Conservation (phyloP, 164 flowering plant species). For the Nymphaea thermarum region DNA sequence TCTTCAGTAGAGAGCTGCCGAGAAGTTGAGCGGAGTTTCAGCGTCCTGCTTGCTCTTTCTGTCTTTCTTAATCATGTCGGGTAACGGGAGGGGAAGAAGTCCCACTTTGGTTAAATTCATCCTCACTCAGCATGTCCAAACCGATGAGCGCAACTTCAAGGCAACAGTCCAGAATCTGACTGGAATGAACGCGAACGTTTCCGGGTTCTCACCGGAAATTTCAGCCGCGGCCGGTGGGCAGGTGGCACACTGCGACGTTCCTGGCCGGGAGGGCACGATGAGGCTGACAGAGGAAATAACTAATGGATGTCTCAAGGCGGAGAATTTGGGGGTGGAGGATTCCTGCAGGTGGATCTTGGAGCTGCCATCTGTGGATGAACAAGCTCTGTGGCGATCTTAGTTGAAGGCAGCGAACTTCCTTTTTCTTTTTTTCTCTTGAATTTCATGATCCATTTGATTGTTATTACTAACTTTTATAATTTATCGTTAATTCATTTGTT, state of each 20-base stretch:
- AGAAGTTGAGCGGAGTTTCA: too few relatives aligned
- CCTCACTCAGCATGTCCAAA: slow-evolving; percentile 30
- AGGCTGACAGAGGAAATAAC: too few relatives aligned
- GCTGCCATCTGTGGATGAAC: neutral
- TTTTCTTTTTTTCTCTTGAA: too few relatives aligned
- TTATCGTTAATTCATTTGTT: too few relatives aligned
- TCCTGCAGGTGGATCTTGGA: neutral
- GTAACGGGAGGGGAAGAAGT: slow-evolving; percentile 1
- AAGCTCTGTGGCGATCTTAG: neutral
- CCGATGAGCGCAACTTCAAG: slow-evolving; percentile 46
- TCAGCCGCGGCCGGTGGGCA: neutral
- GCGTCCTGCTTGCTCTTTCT: neutral
- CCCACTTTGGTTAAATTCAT: slow-evolving; percentile 36
- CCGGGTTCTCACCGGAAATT: neutral
- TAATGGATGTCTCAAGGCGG: neutral
- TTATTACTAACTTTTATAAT: too few relatives aligned
- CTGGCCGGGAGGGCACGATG: neutral
- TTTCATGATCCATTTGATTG: too few relatives aligned
- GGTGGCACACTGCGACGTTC: neutral
- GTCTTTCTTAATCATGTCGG: neutral
- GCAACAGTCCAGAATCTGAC: slow-evolving; percentile 64
- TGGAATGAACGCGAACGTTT: slow-evolving; percentile 30
- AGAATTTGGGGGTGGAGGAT: neutral
- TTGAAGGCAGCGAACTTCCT: too few relatives aligned
- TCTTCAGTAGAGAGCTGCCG: too few relatives aligned